phyloP scores from a whole-genome alignment of 164 flowering plant species.

The Taxillus chinensis region DNA sequence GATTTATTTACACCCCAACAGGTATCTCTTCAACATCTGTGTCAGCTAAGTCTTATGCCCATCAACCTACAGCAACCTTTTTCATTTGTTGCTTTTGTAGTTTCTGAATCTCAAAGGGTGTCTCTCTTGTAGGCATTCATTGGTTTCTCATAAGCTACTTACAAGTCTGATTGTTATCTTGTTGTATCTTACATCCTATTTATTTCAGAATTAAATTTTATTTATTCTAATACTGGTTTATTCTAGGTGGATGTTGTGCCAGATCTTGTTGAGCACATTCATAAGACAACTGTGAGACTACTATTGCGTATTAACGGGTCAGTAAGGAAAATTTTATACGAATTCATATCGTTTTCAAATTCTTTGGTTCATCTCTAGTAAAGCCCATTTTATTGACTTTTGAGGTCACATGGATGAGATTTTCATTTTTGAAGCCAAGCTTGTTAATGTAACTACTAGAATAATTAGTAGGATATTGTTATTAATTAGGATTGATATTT shows the following conservation, averaged over 20 bases:
- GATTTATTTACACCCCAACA: too few species aligned
- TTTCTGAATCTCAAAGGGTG: too few species aligned
- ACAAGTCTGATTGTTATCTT: too few species aligned
- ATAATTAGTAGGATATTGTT: too few species aligned
- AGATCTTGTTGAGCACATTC: conserved; percentile 77
- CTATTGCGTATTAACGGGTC: conserved; percentile 93
- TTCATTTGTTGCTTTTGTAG: too few species aligned
- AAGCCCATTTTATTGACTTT: not conserved
- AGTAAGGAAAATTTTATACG: conserved; percentile 1
- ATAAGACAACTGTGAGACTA: conserved; percentile 75
- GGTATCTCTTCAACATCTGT: too few species aligned
- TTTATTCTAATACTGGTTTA: conserved; percentile 4
- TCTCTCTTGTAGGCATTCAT: too few species aligned
- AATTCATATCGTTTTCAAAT: not conserved
- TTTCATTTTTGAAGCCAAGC: not conserved
- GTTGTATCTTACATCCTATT: not conserved
- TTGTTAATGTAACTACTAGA: too few species aligned
- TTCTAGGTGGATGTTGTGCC: conserved; percentile 90
- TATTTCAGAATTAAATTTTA: not conserved
- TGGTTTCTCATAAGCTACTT: too few species aligned
- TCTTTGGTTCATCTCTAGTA: not conserved
- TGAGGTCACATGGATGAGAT: not conserved
- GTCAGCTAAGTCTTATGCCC: too few species aligned
- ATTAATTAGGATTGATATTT: too few species aligned
- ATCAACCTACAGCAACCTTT: too few species aligned